Percentiles rank a stretch among this genome's conserved stretches.
Evolutionary conservation across 1,284 basidiomycete species (phyloP).

Genomic region (Microstroma glucosiphilum): DNA sequence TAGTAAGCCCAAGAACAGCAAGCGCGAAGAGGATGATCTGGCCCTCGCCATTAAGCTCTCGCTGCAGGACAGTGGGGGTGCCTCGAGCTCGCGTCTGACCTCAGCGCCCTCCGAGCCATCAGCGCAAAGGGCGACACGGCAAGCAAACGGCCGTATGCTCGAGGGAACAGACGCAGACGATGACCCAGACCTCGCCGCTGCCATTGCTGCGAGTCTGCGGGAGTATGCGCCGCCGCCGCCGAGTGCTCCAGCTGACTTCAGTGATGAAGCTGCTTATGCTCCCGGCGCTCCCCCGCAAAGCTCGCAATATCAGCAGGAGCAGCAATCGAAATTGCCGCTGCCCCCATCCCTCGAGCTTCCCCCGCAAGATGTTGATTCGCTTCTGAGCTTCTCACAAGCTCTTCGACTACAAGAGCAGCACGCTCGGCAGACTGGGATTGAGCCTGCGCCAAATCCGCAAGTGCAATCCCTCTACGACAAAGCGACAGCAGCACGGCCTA

Average conservation of each 20-base stretch:
- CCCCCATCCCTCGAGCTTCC: conserved; percentile 44
- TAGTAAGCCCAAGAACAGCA: conserved; percentile 42
- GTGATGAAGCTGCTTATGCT: neutral
- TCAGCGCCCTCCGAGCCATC: conserved; percentile 55
- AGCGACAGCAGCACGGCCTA: conserved; percentile 71
- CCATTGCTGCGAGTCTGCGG: conserved; percentile 87
- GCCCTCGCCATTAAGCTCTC: conserved; percentile 89
- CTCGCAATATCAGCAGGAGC: conserved; percentile 3
- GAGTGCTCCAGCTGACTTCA: conserved; percentile 31
- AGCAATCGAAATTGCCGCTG: conserved; percentile 15
- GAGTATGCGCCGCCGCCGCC: conserved; percentile 56
- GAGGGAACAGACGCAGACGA: conserved; percentile 66
- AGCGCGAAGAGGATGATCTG: conserved; percentile 72
- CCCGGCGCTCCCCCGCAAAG: neutral
- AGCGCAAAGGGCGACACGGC: conserved; percentile 57
- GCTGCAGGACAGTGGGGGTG: conserved; percentile 54
- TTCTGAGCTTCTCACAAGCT: conserved; percentile 46
- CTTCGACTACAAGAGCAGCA: conserved; percentile 29
- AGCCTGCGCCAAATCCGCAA: conserved; percentile 13
- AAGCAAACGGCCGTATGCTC: conserved; percentile 38
- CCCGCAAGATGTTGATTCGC: conserved; percentile 39
- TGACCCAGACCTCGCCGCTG: conserved; percentile 84
- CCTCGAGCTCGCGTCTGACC: neutral
- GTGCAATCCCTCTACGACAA: conserved; percentile 69
- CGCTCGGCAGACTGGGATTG: conserved; percentile 22